Conservation (phyloP, 2,329 filamentous ascomycete genomes). For the Pseudodiploospora longispora region DNA sequence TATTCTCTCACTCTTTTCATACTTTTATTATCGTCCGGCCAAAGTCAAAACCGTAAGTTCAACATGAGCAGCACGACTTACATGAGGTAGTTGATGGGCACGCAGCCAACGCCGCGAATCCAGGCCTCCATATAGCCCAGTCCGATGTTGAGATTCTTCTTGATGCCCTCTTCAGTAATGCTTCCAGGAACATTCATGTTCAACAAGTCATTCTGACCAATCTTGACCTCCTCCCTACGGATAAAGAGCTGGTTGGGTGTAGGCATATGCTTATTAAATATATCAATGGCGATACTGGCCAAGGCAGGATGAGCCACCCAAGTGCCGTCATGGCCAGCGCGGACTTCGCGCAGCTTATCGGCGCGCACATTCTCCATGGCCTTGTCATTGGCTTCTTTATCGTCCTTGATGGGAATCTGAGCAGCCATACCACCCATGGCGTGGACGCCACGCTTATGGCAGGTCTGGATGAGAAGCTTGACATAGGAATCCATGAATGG, state of each 20-base stretch:
- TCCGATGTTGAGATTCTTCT: conserved; percentile 95
- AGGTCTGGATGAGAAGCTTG: conserved; percentile 95
- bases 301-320: conserved; percentile 97
- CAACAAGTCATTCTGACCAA: conserved; percentile 81
- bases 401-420: conserved; percentile 97
- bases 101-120: conserved; percentile 89
- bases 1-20: not conserved
- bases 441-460: conserved; percentile 93
- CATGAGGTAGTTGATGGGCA: conserved; percentile 97
- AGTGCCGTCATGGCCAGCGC: conserved; percentile 89
- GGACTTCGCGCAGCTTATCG: conserved; percentile 93
- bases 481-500: conserved; percentile 98
- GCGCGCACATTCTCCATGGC: conserved; percentile 90
- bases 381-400: conserved; percentile 81
- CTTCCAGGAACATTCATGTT: conserved; percentile 97
- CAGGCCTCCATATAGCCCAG: conserved; percentile 98
- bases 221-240: conserved; percentile 79
- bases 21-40: no score
- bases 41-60: no score
- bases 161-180: conserved; percentile 89
- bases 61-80: conserved; percentile 21
- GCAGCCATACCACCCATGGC: conserved; percentile 99
- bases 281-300: conserved; percentile 75
- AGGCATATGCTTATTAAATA: conserved; percentile 98
- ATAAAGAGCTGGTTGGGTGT: conserved; percentile 94